Conservation (phyloP, 2,329 filamentous ascomycete genomes). For the Neopestalotiopsis clavispora region DNA sequence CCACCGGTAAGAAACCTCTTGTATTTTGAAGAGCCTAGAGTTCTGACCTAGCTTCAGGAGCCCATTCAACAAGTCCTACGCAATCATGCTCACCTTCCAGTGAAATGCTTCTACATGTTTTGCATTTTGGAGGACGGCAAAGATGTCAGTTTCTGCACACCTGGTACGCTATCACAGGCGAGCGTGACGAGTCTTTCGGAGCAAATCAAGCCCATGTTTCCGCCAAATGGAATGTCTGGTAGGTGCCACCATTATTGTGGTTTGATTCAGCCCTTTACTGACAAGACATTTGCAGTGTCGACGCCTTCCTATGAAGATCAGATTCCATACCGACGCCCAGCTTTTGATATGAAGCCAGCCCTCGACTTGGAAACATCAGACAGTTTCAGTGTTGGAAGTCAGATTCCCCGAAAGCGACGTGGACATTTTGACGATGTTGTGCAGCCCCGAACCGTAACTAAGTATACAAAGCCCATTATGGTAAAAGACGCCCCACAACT, state of each 20-base stretch:
- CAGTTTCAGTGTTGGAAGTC: constrained; percentile 32
- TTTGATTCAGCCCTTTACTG: neutral
- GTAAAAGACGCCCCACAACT: constrained; percentile 61
- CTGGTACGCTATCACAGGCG: constrained; percentile 28
- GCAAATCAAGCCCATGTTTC: constrained; percentile 37
- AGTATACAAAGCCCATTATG: constrained; percentile 48
- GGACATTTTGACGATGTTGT: constrained; percentile 43
- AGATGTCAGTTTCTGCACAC: constrained; percentile 40
- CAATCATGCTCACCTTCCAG: constrained; percentile 56
- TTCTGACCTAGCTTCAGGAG: constrained; percentile 32
- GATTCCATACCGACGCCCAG: constrained; percentile 3
- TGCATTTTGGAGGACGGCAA: constrained; percentile 54
- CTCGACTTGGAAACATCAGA: constrained; percentile 28
- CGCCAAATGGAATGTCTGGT: constrained; percentile 8
- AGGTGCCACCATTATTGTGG: neutral
- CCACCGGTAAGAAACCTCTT: constrained; percentile 5
- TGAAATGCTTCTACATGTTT: constrained; percentile 57
- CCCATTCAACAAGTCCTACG: constrained; percentile 57
- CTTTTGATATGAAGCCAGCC: constrained; percentile 19
- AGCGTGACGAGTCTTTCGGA: constrained; percentile 51
- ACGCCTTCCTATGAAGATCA: constrained; percentile 1
- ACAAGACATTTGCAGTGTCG: neutral
- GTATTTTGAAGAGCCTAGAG: neutral
- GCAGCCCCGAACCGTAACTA: constrained; percentile 40
- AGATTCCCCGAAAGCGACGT: constrained; percentile 43